Evolutionary conservation across 1,284 basidiomycete species (phyloP), one percentile per base, ranked within the genome.

Genomic region (Schizophyllum amplum): DNA sequence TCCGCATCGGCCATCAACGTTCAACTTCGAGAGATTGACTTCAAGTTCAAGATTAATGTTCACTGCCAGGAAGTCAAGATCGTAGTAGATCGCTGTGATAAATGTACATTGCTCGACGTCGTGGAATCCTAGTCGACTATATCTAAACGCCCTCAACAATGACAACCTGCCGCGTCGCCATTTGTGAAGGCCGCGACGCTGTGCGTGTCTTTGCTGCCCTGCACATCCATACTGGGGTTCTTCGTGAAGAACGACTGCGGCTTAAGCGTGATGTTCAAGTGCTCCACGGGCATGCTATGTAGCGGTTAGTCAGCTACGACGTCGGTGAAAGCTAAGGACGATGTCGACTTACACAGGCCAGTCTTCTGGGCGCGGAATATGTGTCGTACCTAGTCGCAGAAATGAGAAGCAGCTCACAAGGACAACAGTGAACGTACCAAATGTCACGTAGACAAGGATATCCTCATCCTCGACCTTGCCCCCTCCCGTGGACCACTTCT

Each of bases 141-240:
- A 46, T 13, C 53, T 46, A 21, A n/a, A n/a, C n/a, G n/a, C n/a
- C n/a, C n/a, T n/a, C n/a, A n/a, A 15, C 46, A 47, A 53, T 53
- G 52, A 33, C 27, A 33, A 22, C n/a, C n/a, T n/a, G 21, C 42
- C 13, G 33, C 9, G 54, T 48, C 13, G 13, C 27, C 27, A 33
- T 51, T 46, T 23, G 60, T 57, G 62, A 88, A 88, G 4, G 88
- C 89, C n/a, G 76, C 68, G 11, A 77, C 73, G 62, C 87, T 90
- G 58, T 76, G 71, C 7, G 68, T 59, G 67, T 92, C 89, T 48
- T 76, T 75, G 48, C 74, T 79, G 4, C 82, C 81, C 5, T 92
- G 88, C 9, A 96, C 90, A 68, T 97, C 93, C 78, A 96, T 83
- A 57, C 86, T 82, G 0, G 94, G 94, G 68, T 91, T 93, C 57